Percentiles rank a stretch among this genome's conserved stretches.
Conservation (phyloP, 1,284 basidiomycete genomes). For the Trametes pubescens region DNA sequence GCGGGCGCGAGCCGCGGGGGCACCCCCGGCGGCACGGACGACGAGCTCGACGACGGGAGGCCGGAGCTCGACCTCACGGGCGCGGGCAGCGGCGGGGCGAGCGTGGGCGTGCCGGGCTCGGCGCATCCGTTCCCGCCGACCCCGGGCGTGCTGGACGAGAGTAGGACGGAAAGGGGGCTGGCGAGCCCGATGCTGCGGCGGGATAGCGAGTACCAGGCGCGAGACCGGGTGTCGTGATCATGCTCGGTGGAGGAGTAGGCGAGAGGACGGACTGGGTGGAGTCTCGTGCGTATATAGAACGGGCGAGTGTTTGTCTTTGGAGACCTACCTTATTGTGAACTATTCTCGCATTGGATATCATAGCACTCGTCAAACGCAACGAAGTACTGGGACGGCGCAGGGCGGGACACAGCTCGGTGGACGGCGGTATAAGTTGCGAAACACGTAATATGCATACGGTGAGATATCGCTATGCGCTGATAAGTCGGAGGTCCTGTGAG, state of each 20-base stretch:
- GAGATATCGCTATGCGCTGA: too few relatives aligned
- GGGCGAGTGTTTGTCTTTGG: background rate
- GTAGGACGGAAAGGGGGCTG: conserved; percentile 64
- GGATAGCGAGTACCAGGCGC: conserved; percentile 45
- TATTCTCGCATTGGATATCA: conserved; percentile 8
- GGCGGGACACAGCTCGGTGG: background rate
- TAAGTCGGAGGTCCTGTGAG: too few relatives aligned
- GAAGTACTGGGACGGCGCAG: background rate
- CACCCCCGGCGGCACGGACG: conserved; percentile 64
- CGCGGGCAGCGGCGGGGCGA: conserved; percentile 12
- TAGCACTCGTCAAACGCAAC: background rate
- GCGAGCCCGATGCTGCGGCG: conserved; percentile 60
- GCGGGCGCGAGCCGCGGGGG: conserved; percentile 45
- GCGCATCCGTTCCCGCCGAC: conserved; percentile 43
- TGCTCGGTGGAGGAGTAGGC: background rate
- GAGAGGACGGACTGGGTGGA: background rate
- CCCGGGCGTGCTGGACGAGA: conserved; percentile 52
- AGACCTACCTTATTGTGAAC: conserved; percentile 11
- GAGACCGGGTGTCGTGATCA: conserved; percentile 35
- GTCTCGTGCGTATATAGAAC: conserved; percentile 1
- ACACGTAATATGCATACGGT: too few relatives aligned
- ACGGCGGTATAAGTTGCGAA: background rate
- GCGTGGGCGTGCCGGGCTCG: conserved; percentile 9
- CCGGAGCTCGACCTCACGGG: conserved; percentile 49
- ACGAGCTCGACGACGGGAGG: conserved; percentile 46